Evolutionary conservation across 768 basidiomycete genomes (phyloP).

Genomic region (Leucosporidium yakuticum): DNA sequence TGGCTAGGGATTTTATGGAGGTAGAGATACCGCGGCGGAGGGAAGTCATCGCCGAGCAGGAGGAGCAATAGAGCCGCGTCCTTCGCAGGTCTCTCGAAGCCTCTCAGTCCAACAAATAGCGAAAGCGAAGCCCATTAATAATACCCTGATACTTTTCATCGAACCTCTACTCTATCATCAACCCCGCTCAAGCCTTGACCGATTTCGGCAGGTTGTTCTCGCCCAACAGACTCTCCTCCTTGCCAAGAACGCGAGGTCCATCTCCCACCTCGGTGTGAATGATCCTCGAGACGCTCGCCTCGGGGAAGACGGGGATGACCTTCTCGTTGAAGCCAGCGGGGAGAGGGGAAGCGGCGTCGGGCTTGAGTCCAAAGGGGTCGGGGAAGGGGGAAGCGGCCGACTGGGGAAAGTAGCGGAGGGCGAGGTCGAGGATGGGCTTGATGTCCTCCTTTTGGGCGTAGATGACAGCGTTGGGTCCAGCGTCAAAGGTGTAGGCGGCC

Average conservation of each 20-base stretch:
- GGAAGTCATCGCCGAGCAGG: too few relatives aligned
- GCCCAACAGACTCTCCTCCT: slow-evolving; percentile 55
- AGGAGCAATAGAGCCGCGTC: too few relatives aligned
- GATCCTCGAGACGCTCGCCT: slow-evolving; percentile 75
- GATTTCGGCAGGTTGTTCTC: slow-evolving; percentile 61
- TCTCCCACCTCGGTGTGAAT: slow-evolving; percentile 92
- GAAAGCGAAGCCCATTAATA: neutral
- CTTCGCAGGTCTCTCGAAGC: too few relatives aligned
- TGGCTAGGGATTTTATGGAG: slow-evolving; percentile 30
- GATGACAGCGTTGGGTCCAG: slow-evolving; percentile 97
- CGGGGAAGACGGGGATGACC: slow-evolving; percentile 42
- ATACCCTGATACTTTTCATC: neutral
- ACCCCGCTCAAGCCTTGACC: slow-evolving; percentile 2
- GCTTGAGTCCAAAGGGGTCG: slow-evolving; percentile 49
- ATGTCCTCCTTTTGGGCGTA: slow-evolving; percentile 75
- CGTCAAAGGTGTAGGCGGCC: slow-evolving; percentile 98
- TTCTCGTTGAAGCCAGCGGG: slow-evolving; percentile 37
- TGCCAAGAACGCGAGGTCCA: slow-evolving; percentile 64
- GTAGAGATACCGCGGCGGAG: slow-evolving; percentile 20
- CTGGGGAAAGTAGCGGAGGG: slow-evolving; percentile 79
- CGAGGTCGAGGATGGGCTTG: slow-evolving; percentile 65
- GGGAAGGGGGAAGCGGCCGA: slow-evolving; percentile 56
- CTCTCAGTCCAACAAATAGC: slow-evolving; percentile 14
- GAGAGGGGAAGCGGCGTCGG: slow-evolving; percentile 44
- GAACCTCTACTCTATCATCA: too few relatives aligned